Evolutionary conservation across 1,139 yeast species (phyloP), one percentile per base, ranked within the genome.

Genomic region (Yamadazyma diospyri): DNA sequence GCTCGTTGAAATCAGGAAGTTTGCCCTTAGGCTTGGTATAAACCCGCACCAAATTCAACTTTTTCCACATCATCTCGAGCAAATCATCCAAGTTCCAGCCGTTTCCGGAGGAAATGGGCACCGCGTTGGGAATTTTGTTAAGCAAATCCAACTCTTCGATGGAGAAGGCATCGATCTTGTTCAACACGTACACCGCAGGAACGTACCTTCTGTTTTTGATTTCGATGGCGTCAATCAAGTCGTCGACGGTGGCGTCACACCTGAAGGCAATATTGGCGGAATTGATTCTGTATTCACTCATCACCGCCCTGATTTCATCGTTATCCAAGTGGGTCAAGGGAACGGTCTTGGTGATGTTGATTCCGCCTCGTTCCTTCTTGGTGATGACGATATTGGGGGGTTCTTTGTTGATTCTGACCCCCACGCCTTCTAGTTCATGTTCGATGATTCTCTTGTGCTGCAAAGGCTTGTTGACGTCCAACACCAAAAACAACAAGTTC

Each of bases 71-170:
- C 55, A 79, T 71, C 53, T 89, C 95, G 44, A 92, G 69, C 47
- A 92, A 72, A 61, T 89, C 97, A 57, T 92, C 98, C 54, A 94
- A 69, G 55, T 92, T 92, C 98, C 98, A 92, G 43, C 94, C 95
- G 54, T 84, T 76, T 41, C 94, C 97, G 5, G 96, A 83, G 6
- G 96, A 86, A 41, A 92, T 89, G 26, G 98, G 98, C 28, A 92
- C 94, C 4, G 98, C 97, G 60, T 92, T 79, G 33, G 98, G 98
- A 48, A 92, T 92, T 55, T 92, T 78, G 62, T 85, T 82, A 42
- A 92, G 64, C 41, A 92, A 66, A 48, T 92, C 96, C 48, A 92
- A 74, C 60, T 92, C 99, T 61, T 94, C 94, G 35, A 89, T 73
- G 8, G 96, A 85, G 55, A 92, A 83, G 6, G 97, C 81, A 61